These are phyloP conservation scores for Colletotrichum lupini DNA, from an alignment of 2,329 filamentous ascomycete genomes.

Conservation along the genomic window DNA sequence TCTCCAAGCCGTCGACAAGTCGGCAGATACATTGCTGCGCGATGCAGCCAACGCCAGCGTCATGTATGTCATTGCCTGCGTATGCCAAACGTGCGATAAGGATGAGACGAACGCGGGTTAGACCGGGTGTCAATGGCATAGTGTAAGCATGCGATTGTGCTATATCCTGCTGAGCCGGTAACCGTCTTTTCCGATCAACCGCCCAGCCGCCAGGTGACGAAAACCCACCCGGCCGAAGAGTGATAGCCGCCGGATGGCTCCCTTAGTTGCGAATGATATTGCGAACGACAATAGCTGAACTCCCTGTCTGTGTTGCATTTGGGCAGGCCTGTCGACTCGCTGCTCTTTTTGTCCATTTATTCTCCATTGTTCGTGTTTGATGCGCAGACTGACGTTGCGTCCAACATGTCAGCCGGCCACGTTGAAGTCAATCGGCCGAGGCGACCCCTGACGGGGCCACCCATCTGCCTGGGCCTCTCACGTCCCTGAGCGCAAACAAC, in stretches of 20 bases:
- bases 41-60: slow-evolving; percentile 20
- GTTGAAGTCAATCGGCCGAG: slow-evolving; percentile 25
- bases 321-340: neutral
- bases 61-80: slow-evolving; percentile 34
- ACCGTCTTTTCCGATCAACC: neutral
- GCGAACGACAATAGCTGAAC: neutral
- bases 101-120: slow-evolving; percentile 23
- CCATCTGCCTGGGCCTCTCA: neutral
- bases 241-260: neutral
- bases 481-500: slow-evolving; percentile 4
- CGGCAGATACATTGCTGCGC: neutral
- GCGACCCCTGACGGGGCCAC: slow-evolving; percentile 7
- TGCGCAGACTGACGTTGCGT: slow-evolving; percentile 13
- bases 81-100: neutral
- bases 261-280: slow-evolving; percentile 17
- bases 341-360: neutral
- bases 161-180: slow-evolving; percentile 1
- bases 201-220: neutral
- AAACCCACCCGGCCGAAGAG: neutral
- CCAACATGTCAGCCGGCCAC: neutral
- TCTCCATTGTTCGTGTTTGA: neutral
- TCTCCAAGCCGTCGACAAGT: neutral
- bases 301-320: slow-evolving; percentile 1
- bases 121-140: neutral
- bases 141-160: neutral